Evolutionary conservation across 768 basidiomycete species (phyloP).

Genomic region (Jaapia argillacea): DNA sequence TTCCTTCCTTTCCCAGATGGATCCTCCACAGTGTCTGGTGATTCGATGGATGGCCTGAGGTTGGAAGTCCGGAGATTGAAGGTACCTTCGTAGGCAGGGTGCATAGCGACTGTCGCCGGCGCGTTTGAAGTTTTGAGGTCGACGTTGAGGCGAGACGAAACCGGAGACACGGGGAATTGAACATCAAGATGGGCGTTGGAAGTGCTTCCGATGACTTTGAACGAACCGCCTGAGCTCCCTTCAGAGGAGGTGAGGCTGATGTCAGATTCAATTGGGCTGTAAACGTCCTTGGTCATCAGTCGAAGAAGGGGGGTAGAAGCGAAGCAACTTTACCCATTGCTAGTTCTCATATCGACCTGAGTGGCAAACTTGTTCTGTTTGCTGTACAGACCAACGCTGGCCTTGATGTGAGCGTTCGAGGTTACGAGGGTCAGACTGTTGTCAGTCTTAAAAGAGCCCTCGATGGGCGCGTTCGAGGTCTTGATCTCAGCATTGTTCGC

Average conservation of each 20-base stretch:
- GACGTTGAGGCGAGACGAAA: slow-evolving; percentile 22
- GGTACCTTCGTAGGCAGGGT: slow-evolving; percentile 28
- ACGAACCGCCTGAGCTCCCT: slow-evolving; percentile 16
- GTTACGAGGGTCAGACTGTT: slow-evolving; percentile 24
- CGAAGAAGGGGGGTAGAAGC: neutral
- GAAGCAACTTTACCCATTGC: slow-evolving; percentile 26
- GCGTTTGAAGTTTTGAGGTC: slow-evolving; percentile 23
- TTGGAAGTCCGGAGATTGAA: slow-evolving; percentile 18
- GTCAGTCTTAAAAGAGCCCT: slow-evolving; percentile 29
- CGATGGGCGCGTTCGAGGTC: slow-evolving; percentile 37
- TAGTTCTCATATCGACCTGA: slow-evolving; percentile 24
- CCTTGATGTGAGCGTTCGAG: slow-evolving; percentile 30
- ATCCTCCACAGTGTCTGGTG: slow-evolving; percentile 6
- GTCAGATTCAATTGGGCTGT: slow-evolving; percentile 10
- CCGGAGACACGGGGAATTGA: slow-evolving; percentile 21
- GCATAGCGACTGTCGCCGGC: slow-evolving; percentile 21
- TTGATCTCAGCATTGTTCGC: slow-evolving; percentile 11
- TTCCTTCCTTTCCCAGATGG: slow-evolving; percentile 10
- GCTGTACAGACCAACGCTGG: slow-evolving; percentile 26
- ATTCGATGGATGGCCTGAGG: slow-evolving; percentile 2
- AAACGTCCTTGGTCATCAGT: neutral
- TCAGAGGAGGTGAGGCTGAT: slow-evolving; percentile 11
- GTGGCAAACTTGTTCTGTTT: slow-evolving; percentile 15
- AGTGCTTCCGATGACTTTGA: slow-evolving; percentile 21
- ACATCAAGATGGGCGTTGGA: slow-evolving; percentile 23